Evolutionary conservation across 2,329 filamentous ascomycete species (phyloP), one percentile per base, ranked within the genome.

Genomic region (Metarhizium album): DNA sequence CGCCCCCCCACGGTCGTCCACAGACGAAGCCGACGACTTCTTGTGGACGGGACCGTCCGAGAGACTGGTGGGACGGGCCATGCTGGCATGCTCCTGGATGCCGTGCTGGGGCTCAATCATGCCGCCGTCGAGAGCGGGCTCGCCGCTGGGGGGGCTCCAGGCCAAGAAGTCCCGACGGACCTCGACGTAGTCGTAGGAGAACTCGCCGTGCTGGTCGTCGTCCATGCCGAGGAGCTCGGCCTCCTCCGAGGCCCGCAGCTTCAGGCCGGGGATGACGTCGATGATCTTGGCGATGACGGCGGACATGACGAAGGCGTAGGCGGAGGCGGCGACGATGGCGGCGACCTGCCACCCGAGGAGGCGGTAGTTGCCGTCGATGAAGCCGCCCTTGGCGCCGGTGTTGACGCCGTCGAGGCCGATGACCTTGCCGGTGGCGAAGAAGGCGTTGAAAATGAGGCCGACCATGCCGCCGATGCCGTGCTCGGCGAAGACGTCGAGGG

Each of bases 141-240:
- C 81, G 54, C 73, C 75, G 62, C 84, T 84, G 33, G 84, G 82
- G 1, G 87, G 87, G 29, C 86, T 90, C 87, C 87, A 93, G 53
- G 87, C 87, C 38, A 93, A 80, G 74, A 90, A 93, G 70, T 93
- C 87, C 62, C 87, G 82, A 63, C 87, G 84, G 53, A 91, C 86
- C 76, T 93, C 87, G 57, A 93, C 87, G 67, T 91, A 93, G 67
- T 93, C 87, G 74, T 91, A 91, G 13, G 87, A 87, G 64, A 91
- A 93, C 70, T 93, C 87, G 68, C 87, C 87, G 59, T 91, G 86
- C 71, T 93, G 87, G 70, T 91, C 87, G 64, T 91, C 87, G 62
- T 93, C 87, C 86, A 91, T 90, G 58, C 87, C 87, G 51, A 91
- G 80, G 13, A 91, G 80, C 69, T 93, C 87, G 23, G 87, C 87